phyloP scores from a whole-genome alignment of 2,329 filamentous ascomycete species.

The Pseudonectria foliicola region DNA sequence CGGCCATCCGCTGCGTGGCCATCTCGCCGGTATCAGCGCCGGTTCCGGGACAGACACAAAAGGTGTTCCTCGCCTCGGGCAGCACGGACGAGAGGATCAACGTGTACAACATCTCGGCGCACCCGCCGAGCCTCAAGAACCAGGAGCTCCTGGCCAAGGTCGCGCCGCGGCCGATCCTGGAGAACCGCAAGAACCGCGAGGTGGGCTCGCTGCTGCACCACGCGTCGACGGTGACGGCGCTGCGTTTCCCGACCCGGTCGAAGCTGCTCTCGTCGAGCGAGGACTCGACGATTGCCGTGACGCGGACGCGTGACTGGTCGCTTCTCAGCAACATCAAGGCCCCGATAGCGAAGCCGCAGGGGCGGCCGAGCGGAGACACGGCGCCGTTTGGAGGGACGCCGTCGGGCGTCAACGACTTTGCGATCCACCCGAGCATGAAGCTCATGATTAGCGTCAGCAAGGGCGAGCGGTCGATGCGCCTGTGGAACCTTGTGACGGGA shows the following conservation, averaged over 20 bases:
- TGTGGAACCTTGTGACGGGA: slow-evolving; percentile 96
- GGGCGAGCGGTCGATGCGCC: slow-evolving; percentile 81
- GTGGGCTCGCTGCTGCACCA: slow-evolving; percentile 85
- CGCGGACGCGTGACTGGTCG: slow-evolving; percentile 82
- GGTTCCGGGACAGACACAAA: slow-evolving; percentile 58
- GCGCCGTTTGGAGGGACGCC: slow-evolving; percentile 73
- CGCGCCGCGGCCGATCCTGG: slow-evolving; percentile 64
- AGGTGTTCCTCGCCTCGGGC: slow-evolving; percentile 83
- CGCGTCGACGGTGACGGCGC: slow-evolving; percentile 67
- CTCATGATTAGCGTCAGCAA: slow-evolving; percentile 89
- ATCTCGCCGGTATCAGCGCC: slow-evolving; percentile 68
- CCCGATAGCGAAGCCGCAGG: slow-evolving; percentile 71
- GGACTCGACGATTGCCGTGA: slow-evolving; percentile 86
- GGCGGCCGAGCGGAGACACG: slow-evolving; percentile 83
- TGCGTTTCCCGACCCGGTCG: slow-evolving; percentile 75
- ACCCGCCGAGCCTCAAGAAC: slow-evolving; percentile 50
- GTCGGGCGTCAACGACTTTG: slow-evolving; percentile 89
- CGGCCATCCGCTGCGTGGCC: slow-evolving; percentile 82
- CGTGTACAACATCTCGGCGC: slow-evolving; percentile 78
- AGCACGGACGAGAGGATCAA: slow-evolving; percentile 93
- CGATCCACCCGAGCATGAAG: slow-evolving; percentile 93
- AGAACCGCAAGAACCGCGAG: slow-evolving; percentile 83
- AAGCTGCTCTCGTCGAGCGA: slow-evolving; percentile 86
- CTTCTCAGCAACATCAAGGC: slow-evolving; percentile 82
- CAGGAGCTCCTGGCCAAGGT: slow-evolving; percentile 59